Evolutionary conservation across 495 filamentous ascomycete genomes (phyloP), one percentile per base, ranked within the genome.

Genomic region (Tuber indicum): DNA sequence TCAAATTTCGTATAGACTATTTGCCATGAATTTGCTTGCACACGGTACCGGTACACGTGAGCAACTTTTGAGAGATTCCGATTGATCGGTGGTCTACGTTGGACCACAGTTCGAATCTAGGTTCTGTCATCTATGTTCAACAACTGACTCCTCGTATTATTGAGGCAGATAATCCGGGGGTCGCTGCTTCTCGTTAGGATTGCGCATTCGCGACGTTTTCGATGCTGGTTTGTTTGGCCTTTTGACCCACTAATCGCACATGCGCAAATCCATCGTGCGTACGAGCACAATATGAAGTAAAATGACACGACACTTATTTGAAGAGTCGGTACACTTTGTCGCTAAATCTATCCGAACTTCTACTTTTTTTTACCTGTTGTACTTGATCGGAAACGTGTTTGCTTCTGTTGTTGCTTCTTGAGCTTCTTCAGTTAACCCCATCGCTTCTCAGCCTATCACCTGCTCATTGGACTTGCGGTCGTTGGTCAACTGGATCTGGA

Each of bases 311-410:
- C n/a, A 32, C n/a, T 32, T 5, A 16, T 62, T 62, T 32, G 52
- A 32, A 62, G 52, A 16, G 26, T 62, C n/a, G 10, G 4, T 62
- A 32, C 52, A 23, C 23, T 62, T 32, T 62, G 9, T 62, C 23
- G 9, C 10, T 32, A 62, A 62, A 62, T 32, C 12, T 62, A 62
- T 32, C 7, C 7, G n/a, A 21, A 12, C 12, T 62, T 62, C 26
- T 7, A 32, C 52, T 62, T 62, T 62, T 62, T 32, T 26, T 62
- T 32, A 62, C 52, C 14, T 62, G 4, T 16, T 32, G 52, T 16
- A 62, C 10, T 62, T 62, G 52, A 62, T 62, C 52, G 52, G n/a
- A 62, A 32, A 62, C 52, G 52, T 62, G 52, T 62, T 62, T 62
- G 9, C 26, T 62, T 32, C 52, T 62, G 16, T 62, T 32, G 26